A percentile compares a stretch with the other conserved stretches of the same genome.
Conservation (phyloP, 2,329 filamentous ascomycete species). For the Karstenula rhodostoma region DNA sequence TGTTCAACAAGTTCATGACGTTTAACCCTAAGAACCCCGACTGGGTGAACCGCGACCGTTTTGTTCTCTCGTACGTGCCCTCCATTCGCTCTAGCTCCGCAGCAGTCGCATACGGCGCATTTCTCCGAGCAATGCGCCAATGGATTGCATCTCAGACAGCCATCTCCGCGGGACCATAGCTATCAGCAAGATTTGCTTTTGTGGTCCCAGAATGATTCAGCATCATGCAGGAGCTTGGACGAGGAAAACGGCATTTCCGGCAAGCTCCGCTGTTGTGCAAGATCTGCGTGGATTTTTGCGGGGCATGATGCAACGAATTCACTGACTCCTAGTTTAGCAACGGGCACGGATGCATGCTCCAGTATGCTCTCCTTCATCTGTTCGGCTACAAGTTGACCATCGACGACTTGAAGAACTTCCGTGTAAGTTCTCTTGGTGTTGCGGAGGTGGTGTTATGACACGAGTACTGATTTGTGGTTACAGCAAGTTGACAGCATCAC, state of each 20-base stretch:
- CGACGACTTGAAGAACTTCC: conserved; percentile 95
- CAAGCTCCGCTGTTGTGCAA: conserved; percentile 22
- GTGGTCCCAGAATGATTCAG: not conserved
- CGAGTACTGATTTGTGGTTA: conserved; percentile 24
- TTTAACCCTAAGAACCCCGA: conserved; percentile 99
- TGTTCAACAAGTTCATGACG: conserved; percentile 99
- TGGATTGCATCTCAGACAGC: conserved; percentile 18
- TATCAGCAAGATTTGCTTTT: conserved; percentile 25
- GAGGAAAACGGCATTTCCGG: conserved; percentile 22
- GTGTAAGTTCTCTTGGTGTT: conserved; percentile 67
- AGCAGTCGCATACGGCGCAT: conserved; percentile 3
- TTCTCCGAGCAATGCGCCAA: conserved; percentile 4
- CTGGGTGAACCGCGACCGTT: conserved; percentile 97
- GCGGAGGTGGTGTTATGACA: conserved; percentile 57
- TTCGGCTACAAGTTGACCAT: conserved; percentile 88
- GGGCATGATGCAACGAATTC: conserved; percentile 9
- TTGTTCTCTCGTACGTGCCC: conserved; percentile 91
- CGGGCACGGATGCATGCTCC: conserved; percentile 99
- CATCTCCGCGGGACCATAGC: conserved; percentile 29
- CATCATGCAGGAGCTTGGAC: conserved; percentile 10
- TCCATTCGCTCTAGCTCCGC: conserved; percentile 5
- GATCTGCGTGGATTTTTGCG: conserved; percentile 4
- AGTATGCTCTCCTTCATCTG: conserved; percentile 97
- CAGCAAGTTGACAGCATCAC: conserved; percentile 80
- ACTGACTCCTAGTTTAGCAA: conserved; percentile 68